Evolutionary conservation across 495 filamentous ascomycete genomes (phyloP).

Genomic region (Penicillium bovifimosum): DNA sequence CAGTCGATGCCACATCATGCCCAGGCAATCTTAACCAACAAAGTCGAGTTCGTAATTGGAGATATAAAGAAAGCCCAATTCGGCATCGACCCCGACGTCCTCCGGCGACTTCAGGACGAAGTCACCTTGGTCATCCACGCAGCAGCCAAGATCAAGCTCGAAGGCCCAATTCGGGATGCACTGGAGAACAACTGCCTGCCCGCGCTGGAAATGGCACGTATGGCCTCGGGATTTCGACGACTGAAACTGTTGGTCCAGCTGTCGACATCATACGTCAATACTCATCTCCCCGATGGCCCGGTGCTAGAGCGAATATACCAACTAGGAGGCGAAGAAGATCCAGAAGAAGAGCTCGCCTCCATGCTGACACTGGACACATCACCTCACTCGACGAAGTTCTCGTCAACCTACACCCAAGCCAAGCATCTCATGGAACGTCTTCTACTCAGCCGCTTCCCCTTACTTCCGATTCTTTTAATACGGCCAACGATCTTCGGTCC

Average conservation of each 20-base stretch:
- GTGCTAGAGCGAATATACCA: conserved; percentile 27
- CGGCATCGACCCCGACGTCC: conserved; percentile 17
- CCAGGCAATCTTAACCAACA: conserved; percentile 24
- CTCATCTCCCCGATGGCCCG: conserved; percentile 33
- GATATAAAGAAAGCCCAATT: conserved; percentile 28
- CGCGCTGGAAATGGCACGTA: conserved; percentile 28
- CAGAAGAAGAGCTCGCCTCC: conserved; percentile 29
- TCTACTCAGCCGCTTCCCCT: conserved; percentile 23
- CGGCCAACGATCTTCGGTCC: conserved; percentile 40
- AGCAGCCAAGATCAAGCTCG: conserved; percentile 33
- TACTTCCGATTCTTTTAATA: conserved; percentile 32
- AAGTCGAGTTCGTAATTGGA: conserved; percentile 30
- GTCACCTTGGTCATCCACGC: conserved; percentile 37
- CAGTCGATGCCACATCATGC: conserved; percentile 31
- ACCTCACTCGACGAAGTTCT: conserved; percentile 22
- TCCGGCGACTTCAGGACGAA: conserved; percentile 21
- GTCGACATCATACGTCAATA: conserved; percentile 35
- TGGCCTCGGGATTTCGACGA: conserved; percentile 25
- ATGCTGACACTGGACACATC: conserved; percentile 20
- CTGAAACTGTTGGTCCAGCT: conserved; percentile 34
- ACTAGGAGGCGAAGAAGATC: conserved; percentile 22
- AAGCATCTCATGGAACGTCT: conserved; percentile 40
- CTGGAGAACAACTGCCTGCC: conserved; percentile 37
- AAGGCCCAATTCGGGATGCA: conserved; percentile 27
- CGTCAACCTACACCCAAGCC: conserved; percentile 34